Evolutionary conservation across 768 basidiomycete genomes (phyloP).

Genomic region (Tephrocybe sp.): DNA sequence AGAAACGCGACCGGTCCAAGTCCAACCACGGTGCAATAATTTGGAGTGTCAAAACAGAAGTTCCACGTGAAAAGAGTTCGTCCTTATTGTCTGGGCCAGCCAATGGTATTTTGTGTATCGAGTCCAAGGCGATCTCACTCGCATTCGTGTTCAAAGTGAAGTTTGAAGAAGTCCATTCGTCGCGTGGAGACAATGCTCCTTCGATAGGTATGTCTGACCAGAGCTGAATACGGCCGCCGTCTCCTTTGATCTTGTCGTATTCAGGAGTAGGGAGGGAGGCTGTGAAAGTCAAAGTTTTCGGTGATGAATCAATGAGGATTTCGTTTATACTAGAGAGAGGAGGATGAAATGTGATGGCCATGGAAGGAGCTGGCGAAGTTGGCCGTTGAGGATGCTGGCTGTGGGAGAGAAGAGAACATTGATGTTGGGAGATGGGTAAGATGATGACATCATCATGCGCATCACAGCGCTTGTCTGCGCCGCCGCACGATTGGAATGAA

Average conservation of each 20-base stretch:
- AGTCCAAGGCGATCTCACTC: not conserved
- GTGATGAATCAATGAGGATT: conserved; percentile 18
- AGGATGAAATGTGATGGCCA: conserved; percentile 39
- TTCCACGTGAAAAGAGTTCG: not conserved
- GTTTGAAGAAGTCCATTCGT: conserved; percentile 34
- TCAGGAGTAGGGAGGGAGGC: conserved; percentile 30
- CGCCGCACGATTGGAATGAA: conserved; percentile 1
- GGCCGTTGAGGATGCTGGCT: conserved; percentile 1
- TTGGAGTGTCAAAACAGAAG: conserved; percentile 13
- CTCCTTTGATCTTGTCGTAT: conserved; percentile 27
- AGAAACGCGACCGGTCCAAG: conserved; percentile 19
- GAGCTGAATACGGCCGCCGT: conserved; percentile 36
- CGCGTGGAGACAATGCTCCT: conserved; percentile 12
- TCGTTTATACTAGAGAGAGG: conserved; percentile 32
- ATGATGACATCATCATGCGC: conserved; percentile 11
- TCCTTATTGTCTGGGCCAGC: not conserved
- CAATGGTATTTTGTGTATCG: not conserved
- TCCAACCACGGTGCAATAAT: conserved; percentile 11
- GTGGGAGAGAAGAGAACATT: not conserved
- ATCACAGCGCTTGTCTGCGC: conserved; percentile 1
- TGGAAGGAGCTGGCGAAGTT: conserved; percentile 13
- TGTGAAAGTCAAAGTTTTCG: conserved; percentile 32
- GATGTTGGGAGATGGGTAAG: not conserved
- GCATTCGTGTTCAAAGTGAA: conserved; percentile 20
- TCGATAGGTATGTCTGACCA: conserved; percentile 38